A percentile compares a stretch with the other conserved stretches of the same genome.
Evolutionary conservation across 2,329 filamentous ascomycete genomes (phyloP).

Genomic region (Botrytis pseudocinerea): DNA sequence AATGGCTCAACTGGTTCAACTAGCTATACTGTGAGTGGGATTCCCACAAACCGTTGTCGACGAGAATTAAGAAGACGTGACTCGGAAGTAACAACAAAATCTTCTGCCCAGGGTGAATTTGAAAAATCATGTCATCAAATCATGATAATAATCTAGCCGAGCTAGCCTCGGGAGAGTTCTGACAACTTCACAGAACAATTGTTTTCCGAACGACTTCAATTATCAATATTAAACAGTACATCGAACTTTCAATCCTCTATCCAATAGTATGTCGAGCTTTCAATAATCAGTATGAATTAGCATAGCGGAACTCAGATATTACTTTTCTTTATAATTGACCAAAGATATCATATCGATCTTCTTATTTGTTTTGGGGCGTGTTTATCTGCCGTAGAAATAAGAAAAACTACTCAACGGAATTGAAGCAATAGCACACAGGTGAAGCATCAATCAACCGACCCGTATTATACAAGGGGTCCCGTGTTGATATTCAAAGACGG

Average conservation of each 20-base stretch:
- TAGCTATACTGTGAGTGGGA: not conserved
- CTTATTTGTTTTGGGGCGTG: too few species aligned
- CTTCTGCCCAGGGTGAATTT: not conserved
- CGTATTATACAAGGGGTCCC: not conserved
- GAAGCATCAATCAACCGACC: not conserved
- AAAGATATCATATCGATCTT: not conserved
- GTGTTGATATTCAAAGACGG: not conserved
- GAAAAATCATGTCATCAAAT: not conserved
- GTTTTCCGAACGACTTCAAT: not conserved
- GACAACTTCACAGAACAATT: not conserved
- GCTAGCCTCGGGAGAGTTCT: not conserved
- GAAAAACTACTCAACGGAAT: not conserved
- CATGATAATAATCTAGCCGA: not conserved
- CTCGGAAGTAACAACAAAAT: not conserved
- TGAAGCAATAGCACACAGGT: too few species aligned
- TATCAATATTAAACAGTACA: not conserved
- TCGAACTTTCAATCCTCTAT: not conserved
- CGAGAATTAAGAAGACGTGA: not conserved
- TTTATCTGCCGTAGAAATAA: not conserved
- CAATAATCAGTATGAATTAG: not conserved
- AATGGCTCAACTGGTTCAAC: not conserved
- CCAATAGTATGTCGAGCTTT: not conserved
- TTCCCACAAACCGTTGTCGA: not conserved
- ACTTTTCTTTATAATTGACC: not conserved
- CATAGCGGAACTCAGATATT: not conserved